These are phyloP conservation scores for Alternaria hordeiaustralica DNA, from an alignment of 2,329 filamentous ascomycete species.

Conservation along the genomic window DNA sequence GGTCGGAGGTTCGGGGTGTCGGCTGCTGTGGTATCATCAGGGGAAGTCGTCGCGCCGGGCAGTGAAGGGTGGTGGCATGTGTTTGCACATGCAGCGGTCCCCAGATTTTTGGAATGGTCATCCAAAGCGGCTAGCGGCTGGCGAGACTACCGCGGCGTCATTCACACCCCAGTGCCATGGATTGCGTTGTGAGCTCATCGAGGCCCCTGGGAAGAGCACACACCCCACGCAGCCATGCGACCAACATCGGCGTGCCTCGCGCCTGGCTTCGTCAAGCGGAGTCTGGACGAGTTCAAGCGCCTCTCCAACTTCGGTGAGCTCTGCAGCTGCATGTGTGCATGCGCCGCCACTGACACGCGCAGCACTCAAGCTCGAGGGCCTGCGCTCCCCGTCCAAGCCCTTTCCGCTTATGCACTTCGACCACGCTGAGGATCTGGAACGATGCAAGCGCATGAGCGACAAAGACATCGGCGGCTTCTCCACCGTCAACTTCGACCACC, in stretches of 20 bases:
- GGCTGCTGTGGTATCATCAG: slow-evolving; percentile 3
- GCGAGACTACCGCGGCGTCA: slow-evolving; percentile 25
- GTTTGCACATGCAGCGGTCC: slow-evolving; percentile 7
- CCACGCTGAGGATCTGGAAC: slow-evolving; percentile 49
- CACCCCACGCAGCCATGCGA: slow-evolving; percentile 38
- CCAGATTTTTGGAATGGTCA: slow-evolving; percentile 24
- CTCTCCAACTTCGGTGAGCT: slow-evolving; percentile 60
- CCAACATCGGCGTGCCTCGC: slow-evolving; percentile 45
- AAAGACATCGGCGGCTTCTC: slow-evolving; percentile 87
- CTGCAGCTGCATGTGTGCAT: slow-evolving; percentile 34
- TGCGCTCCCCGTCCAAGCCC: slow-evolving; percentile 69
- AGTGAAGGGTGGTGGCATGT: slow-evolving; percentile 2
- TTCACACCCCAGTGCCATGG: background rate
- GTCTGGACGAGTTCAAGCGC: slow-evolving; percentile 64
- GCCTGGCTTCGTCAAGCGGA: slow-evolving; percentile 64
- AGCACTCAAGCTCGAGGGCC: slow-evolving; percentile 74
- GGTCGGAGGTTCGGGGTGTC: background rate
- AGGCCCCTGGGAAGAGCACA: background rate
- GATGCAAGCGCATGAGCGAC: slow-evolving; percentile 82
- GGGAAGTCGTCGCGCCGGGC: background rate
- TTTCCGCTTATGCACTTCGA: slow-evolving; percentile 71
- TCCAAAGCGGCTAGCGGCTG: slow-evolving; percentile 27
- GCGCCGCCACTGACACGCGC: slow-evolving; percentile 33
- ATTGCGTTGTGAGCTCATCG: slow-evolving; percentile 13
- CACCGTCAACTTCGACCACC: slow-evolving; percentile 72